Percentiles rank a stretch among this genome's conserved stretches.
Evolutionary conservation across 768 basidiomycete genomes (phyloP).

Genomic region (Mycena pura): DNA sequence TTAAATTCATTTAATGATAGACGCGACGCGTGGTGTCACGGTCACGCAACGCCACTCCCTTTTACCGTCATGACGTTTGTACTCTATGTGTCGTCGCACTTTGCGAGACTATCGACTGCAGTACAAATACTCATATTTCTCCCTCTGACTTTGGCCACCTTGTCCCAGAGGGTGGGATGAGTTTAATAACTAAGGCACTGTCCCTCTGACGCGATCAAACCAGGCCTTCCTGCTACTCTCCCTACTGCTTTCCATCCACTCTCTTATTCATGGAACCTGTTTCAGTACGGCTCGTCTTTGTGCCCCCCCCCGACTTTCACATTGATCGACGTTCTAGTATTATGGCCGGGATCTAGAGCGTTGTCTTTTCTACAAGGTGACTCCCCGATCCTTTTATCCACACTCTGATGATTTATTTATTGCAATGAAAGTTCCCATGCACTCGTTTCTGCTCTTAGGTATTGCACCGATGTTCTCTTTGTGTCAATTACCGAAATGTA

Average conservation of each 20-base stretch:
- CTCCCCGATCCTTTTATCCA: neutral
- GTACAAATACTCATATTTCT: constrained; percentile 84
- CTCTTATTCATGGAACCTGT: constrained; percentile 84
- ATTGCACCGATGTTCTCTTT: neutral
- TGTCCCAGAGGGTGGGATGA: too few species aligned
- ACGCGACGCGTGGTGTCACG: neutral
- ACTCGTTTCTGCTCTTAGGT: constrained; percentile 81
- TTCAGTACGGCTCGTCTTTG: constrained; percentile 50
- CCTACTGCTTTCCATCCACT: constrained; percentile 75
- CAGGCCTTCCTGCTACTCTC: constrained; percentile 84
- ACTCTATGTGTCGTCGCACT: constrained; percentile 19
- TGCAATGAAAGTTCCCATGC: constrained; percentile 64
- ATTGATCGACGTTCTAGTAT: constrained; percentile 6
- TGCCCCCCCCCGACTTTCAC: constrained; percentile 46
- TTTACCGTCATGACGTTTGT: constrained; percentile 5
- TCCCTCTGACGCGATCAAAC: too few species aligned
- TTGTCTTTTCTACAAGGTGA: constrained; percentile 71
- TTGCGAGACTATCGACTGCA: constrained; percentile 71
- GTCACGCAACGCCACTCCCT: neutral
- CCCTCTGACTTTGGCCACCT: constrained; percentile 83
- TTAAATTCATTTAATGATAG: neutral
- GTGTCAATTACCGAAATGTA: neutral
- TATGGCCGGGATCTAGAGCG: constrained; percentile 60
- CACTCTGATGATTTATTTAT: neutral
- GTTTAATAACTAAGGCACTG: too few species aligned